Evolutionary conservation across 2,329 filamentous ascomycete species (phyloP).

Genomic region (Penicillium capsulatum): DNA sequence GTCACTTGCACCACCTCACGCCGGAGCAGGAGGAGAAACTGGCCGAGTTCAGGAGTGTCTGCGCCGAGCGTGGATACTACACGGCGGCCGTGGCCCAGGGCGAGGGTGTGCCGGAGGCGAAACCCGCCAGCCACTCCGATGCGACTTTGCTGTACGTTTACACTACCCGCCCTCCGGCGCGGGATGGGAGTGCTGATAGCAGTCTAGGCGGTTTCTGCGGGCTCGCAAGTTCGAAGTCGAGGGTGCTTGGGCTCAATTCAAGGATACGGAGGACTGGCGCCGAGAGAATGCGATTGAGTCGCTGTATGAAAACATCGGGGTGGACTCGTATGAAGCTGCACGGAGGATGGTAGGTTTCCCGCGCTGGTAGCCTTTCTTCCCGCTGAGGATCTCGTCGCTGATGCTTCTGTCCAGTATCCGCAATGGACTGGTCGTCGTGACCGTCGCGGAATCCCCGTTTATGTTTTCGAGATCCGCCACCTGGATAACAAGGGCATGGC

Average conservation of each 20-base stretch:
- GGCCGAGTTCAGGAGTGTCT: constrained; percentile 64
- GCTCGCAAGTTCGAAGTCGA: constrained; percentile 74
- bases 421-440: constrained; percentile 94
- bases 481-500: constrained; percentile 78
- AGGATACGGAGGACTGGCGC: constrained; percentile 84
- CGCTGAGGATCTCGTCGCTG: not conserved
- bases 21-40: constrained; percentile 64
- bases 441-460: constrained; percentile 84
- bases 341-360: constrained; percentile 59
- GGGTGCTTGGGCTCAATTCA: constrained; percentile 79
- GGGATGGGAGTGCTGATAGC: not conserved
- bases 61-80: constrained; percentile 59
- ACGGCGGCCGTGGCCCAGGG: constrained; percentile 27
- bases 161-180: not conserved
- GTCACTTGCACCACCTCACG: constrained; percentile 76
- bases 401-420: constrained; percentile 41
- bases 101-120: constrained; percentile 27
- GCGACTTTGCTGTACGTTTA: constrained; percentile 46
- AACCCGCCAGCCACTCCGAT: constrained; percentile 44
- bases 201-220: constrained; percentile 70
- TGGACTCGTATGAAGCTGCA: constrained; percentile 77
- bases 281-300: constrained; percentile 70
- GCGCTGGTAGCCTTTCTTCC: not conserved
- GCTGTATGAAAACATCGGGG: constrained; percentile 81
- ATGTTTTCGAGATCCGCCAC: constrained; percentile 80